Percentiles rank a stretch among this genome's conserved stretches.
These are phyloP conservation scores for Trypanosoma platydactyli DNA, from an alignment of 208 protist species.

Conservation along the genomic window DNA sequence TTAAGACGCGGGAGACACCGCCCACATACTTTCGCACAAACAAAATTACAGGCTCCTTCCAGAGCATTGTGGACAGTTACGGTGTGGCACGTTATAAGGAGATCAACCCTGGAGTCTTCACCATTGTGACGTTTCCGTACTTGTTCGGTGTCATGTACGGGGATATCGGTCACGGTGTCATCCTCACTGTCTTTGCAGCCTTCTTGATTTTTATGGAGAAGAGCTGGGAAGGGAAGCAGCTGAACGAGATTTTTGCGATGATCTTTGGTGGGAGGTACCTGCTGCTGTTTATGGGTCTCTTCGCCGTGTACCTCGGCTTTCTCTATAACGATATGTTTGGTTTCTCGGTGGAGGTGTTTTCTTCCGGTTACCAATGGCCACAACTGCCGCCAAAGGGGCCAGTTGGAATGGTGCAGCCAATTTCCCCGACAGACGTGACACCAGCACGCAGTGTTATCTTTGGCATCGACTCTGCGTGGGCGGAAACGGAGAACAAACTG, in stretches of 20 bases:
- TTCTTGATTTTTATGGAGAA: constrained; percentile 91
- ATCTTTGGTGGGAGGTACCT: constrained; percentile 94
- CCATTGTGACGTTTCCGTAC: constrained; percentile 99
- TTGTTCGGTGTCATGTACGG: constrained; percentile 99
- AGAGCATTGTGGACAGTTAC: constrained; percentile 98
- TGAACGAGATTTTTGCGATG: constrained; percentile 92
- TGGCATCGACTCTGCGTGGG: constrained; percentile 90
- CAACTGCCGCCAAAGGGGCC: constrained; percentile 47
- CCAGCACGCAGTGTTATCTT: constrained; percentile 51
- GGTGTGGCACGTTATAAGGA: constrained; percentile 94
- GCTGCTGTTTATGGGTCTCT: constrained; percentile 96
- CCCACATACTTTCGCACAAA: constrained; percentile 98
- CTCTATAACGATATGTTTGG: constrained; percentile 97
- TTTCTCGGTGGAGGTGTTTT: constrained; percentile 85
- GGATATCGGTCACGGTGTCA: constrained; percentile 98
- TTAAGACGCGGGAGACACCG: constrained; percentile 88
- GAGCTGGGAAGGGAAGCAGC: constrained; percentile 65
- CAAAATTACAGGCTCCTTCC: constrained; percentile 96
- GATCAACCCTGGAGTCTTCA: constrained; percentile 94
- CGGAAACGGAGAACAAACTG: constrained; percentile 95
- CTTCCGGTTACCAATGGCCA: constrained; percentile 55
- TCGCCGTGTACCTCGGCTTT: constrained; percentile 95
- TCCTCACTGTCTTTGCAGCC: constrained; percentile 87
- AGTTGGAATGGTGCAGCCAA: constrained; percentile 44
- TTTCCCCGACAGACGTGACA: constrained; percentile 51